phyloP scores from a whole-genome alignment of 768 basidiomycete species.

The Dentipellis sp. region DNA sequence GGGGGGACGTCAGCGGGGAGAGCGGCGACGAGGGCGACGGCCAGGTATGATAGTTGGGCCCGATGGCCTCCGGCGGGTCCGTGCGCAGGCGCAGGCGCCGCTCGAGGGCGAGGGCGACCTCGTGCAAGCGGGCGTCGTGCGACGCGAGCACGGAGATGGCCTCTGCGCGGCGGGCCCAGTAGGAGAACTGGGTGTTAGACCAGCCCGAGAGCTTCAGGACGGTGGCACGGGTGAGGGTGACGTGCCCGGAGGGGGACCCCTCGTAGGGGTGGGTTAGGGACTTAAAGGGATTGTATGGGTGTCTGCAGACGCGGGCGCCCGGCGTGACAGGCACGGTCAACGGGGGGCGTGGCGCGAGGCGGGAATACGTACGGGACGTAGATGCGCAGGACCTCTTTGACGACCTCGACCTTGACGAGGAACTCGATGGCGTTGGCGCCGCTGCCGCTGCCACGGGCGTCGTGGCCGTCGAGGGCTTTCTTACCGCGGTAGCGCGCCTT shows the following conservation, averaged over 20 bases:
- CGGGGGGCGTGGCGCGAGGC: not conserved
- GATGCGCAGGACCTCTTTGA: conserved; percentile 37
- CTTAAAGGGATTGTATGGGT: conserved; percentile 44
- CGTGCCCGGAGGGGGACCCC: conserved; percentile 31
- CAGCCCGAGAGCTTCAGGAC: conserved; percentile 40
- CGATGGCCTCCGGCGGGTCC: conserved; percentile 9
- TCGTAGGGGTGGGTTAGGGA: conserved; percentile 32
- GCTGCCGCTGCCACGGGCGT: conserved; percentile 19
- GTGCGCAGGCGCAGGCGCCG: conserved; percentile 24
- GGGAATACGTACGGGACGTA: conserved; percentile 36
- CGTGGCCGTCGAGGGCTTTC: conserved; percentile 11
- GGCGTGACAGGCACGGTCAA: not conserved
- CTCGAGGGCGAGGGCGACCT: conserved; percentile 32
- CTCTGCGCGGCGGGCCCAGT: conserved; percentile 44
- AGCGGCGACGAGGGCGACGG: conserved; percentile 12
- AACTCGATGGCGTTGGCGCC: conserved; percentile 40
- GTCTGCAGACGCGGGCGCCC: conserved; percentile 20
- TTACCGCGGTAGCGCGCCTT: conserved; percentile 26
- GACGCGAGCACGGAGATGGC: conserved; percentile 36
- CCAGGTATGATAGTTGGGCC: conserved; percentile 8
- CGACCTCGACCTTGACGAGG: conserved; percentile 43
- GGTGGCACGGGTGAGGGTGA: conserved; percentile 37
- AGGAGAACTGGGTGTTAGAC: conserved; percentile 47
- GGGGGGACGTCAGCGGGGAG: conserved; percentile 9
- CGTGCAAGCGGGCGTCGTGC: conserved; percentile 30